Conservation (phyloP, 2,329 filamentous ascomycete species). For the Alternaria postmessia region DNA sequence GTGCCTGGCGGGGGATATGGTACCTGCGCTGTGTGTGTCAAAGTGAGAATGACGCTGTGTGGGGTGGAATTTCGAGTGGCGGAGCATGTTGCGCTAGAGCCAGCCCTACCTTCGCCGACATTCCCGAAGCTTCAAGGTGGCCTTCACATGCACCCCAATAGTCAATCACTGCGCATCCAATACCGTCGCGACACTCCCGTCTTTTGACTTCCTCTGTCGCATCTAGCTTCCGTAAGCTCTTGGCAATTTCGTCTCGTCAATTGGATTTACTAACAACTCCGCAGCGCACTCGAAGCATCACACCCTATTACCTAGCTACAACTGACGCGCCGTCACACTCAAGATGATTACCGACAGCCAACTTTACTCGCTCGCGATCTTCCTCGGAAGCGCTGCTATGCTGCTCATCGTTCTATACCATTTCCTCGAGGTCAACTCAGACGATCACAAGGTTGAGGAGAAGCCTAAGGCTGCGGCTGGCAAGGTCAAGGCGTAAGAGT, state of each 20-base stretch:
- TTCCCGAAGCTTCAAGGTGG: slow-evolving; percentile 37
- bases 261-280: slow-evolving; percentile 21
- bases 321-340: slow-evolving; percentile 45
- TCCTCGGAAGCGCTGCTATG: slow-evolving; percentile 90
- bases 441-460: slow-evolving; percentile 54
- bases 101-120: slow-evolving; percentile 23
- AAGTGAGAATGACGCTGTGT: slow-evolving; percentile 50
- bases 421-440: slow-evolving; percentile 94
- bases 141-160: slow-evolving; percentile 24
- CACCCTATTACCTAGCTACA: slow-evolving; percentile 17
- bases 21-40: slow-evolving; percentile 33
- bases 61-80: slow-evolving; percentile 36
- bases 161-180: slow-evolving; percentile 14
- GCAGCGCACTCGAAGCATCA: slow-evolving; percentile 22
- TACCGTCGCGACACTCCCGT: slow-evolving; percentile 14
- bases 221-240: slow-evolving; percentile 9
- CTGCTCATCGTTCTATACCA: slow-evolving; percentile 94
- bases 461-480: slow-evolving; percentile 38
- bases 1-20: slow-evolving; percentile 25
- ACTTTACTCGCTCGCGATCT: slow-evolving; percentile 90
- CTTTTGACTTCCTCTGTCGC: not conserved
- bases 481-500: slow-evolving; percentile 38
- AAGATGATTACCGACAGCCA: slow-evolving; percentile 94
- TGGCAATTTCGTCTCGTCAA: not conserved
- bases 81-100: slow-evolving; percentile 25